Conservation (phyloP, 371 early-diverging fungal genomes). For the Amoeboradix gromovi region DNA sequence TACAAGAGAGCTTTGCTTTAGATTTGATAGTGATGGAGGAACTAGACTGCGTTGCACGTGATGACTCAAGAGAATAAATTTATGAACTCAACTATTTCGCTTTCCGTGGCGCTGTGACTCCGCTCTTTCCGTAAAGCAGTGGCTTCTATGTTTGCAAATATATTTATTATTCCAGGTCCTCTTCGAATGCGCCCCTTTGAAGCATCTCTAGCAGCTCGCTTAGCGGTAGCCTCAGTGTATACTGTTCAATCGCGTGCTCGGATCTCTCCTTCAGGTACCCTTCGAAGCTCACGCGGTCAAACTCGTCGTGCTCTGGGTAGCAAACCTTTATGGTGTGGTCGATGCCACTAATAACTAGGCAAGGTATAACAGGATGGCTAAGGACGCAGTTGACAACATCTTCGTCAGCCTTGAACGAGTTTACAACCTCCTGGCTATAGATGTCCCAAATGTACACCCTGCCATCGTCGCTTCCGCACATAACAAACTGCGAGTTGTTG, state of each 20-base stretch:
- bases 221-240: background rate
- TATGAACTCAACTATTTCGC: too few relatives aligned
- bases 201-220: too few relatives aligned
- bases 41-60: too few relatives aligned
- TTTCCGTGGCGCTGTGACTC: too few relatives aligned
- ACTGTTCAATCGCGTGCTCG: background rate
- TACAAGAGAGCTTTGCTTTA: too few relatives aligned
- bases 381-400: slow-evolving; percentile 29
- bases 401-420: slow-evolving; percentile 29
- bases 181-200: too few relatives aligned
- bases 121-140: too few relatives aligned
- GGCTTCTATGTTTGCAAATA: too few relatives aligned
- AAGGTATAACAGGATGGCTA: slow-evolving; percentile 16
- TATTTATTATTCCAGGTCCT: too few relatives aligned
- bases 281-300: background rate
- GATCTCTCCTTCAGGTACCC: background rate
- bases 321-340: slow-evolving; percentile 40
- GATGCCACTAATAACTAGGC: slow-evolving; percentile 28
- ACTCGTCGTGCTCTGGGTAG: slow-evolving; percentile 13
- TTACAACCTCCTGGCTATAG: slow-evolving; percentile 22
- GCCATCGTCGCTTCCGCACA: slow-evolving; percentile 51
- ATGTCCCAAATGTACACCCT: slow-evolving; percentile 42
- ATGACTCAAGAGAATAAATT: too few relatives aligned
- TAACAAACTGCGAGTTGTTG: slow-evolving; percentile 28
- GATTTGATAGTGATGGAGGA: too few relatives aligned